Evolutionary conservation across 371 early-diverging fungal species (phyloP).

Genomic region (Mortierella sp.): DNA sequence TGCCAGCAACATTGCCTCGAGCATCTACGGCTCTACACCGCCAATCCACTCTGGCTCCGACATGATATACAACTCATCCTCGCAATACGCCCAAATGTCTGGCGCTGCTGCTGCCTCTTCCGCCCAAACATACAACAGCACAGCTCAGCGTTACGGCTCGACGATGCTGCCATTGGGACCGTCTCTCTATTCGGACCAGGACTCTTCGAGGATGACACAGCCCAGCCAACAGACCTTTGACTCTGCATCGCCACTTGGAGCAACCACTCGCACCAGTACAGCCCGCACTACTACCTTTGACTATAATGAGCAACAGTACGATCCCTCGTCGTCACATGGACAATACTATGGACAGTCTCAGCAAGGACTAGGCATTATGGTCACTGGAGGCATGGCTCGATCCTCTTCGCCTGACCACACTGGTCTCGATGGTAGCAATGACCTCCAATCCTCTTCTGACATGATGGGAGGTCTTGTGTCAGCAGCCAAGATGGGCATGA

Average conservation of each 20-base stretch:
- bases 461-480: conserved; percentile 9
- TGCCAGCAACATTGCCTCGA: conserved; percentile 24
- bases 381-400: conserved; percentile 38
- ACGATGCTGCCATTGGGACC: conserved; percentile 28
- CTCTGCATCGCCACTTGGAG: conserved; percentile 17
- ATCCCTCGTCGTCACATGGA: conserved; percentile 12
- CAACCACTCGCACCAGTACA: not conserved
- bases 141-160: conserved; percentile 16
- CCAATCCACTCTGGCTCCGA: conserved; percentile 19
- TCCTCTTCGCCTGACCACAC: conserved; percentile 16
- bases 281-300: conserved; percentile 18
- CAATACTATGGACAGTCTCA: conserved; percentile 26
- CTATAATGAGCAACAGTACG: conserved; percentile 29
- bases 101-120: conserved; percentile 16
- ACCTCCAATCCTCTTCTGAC: conserved; percentile 3
- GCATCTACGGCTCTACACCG: conserved; percentile 29
- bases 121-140: conserved; percentile 20
- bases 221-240: conserved; percentile 25
- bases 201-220: conserved; percentile 27
- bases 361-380: conserved; percentile 29
- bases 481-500: conserved; percentile 18
- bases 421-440: not conserved
- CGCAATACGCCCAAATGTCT: conserved; percentile 13
- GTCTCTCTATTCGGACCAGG: conserved; percentile 36
- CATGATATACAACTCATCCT: conserved; percentile 33